These are phyloP conservation scores for Camelina laxa DNA, from an alignment of 345 rosid genomes.

Conservation along the genomic window DNA sequence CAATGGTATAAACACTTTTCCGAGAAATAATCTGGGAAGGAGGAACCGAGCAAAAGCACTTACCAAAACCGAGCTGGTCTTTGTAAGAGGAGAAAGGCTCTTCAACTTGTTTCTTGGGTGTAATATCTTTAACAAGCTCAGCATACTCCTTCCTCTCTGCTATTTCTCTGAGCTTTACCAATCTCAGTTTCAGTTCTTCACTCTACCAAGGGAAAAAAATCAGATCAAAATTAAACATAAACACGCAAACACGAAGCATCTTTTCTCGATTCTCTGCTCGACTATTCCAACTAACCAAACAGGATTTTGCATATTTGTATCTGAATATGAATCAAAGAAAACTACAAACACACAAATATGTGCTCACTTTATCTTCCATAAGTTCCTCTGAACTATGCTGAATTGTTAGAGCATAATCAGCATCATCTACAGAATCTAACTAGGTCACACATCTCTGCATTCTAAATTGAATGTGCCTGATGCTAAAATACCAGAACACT, in stretches of 20 bases:
- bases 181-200: slow-evolving; percentile 73
- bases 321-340: background rate
- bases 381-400: background rate
- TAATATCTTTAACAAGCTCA: slow-evolving; percentile 90
- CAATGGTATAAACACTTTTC: background rate
- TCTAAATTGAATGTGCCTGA: background rate
- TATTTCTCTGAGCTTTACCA: slow-evolving; percentile 67
- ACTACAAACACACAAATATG: background rate
- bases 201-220: slow-evolving; percentile 50
- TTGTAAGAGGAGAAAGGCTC: slow-evolving; percentile 97
- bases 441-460: background rate
- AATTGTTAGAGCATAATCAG: background rate
- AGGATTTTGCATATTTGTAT: background rate
- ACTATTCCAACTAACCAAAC: background rate
- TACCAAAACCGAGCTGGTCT: slow-evolving; percentile 97
- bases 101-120: slow-evolving; percentile 54
- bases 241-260: slow-evolving; percentile 6
- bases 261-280: background rate
- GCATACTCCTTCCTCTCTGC: slow-evolving; percentile 83
- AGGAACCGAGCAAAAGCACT: background rate
- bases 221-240: slow-evolving; percentile 8
- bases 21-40: no score
- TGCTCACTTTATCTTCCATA: slow-evolving; percentile 3
- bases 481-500: background rate
- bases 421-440: background rate